phyloP scores from a whole-genome alignment of 768 basidiomycete genomes.

The Lactifluus subvellereus region DNA sequence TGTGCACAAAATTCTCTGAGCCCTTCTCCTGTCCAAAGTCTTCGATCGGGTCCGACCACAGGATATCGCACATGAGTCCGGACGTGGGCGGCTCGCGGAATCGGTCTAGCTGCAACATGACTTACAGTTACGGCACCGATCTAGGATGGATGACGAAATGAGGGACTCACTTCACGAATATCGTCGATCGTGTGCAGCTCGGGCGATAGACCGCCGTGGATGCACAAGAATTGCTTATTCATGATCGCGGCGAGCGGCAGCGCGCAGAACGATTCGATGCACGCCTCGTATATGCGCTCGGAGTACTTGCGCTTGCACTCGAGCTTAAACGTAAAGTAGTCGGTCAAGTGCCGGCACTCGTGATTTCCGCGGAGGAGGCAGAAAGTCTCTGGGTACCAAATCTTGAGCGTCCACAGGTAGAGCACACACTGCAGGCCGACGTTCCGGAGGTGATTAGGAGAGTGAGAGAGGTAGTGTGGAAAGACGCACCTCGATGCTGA shows the following conservation, averaged over 20 bases:
- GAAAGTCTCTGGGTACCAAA: constrained; percentile 97
- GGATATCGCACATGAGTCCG: constrained; percentile 96
- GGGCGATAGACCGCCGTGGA: constrained; percentile 94
- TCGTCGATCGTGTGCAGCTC: constrained; percentile 95
- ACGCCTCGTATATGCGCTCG: constrained; percentile 51
- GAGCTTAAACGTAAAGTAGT: constrained; percentile 96
- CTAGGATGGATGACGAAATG: not conserved
- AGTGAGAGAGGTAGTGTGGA: not conserved
- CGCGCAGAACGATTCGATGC: constrained; percentile 73
- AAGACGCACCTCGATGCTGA: constrained; percentile 57
- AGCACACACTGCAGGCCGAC: constrained; percentile 72
- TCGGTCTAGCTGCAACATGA: constrained; percentile 69
- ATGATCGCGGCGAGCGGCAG: constrained; percentile 94
- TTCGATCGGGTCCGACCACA: constrained; percentile 98
- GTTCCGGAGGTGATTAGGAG: constrained; percentile 16
- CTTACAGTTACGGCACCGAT: constrained; percentile 1
- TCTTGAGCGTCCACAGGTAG: constrained; percentile 97
- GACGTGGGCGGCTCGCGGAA: constrained; percentile 98
- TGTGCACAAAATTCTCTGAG: constrained; percentile 85
- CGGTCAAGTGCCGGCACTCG: too few relatives aligned
- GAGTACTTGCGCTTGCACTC: constrained; percentile 99
- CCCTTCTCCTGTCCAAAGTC: constrained; percentile 94
- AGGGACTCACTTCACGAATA: constrained; percentile 63
- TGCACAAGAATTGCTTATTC: constrained; percentile 99
- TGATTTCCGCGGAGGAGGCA: constrained; percentile 60